Evolutionary conservation across 2,329 filamentous ascomycete species (phyloP).

Genomic region (Alternaria brassicae): DNA sequence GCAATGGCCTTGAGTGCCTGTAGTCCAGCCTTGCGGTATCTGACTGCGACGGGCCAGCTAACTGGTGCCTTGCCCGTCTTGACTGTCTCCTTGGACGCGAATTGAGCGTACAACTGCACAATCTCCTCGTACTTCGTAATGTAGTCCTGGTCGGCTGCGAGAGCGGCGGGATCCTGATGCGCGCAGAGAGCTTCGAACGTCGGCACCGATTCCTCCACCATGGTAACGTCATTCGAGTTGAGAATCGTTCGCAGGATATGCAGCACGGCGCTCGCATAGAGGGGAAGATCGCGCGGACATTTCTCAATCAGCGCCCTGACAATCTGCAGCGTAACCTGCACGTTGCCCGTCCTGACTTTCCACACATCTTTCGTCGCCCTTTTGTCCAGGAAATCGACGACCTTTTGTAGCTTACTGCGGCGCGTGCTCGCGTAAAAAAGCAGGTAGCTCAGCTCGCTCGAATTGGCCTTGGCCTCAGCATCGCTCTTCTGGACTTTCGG

Average conservation of each 20-base stretch:
- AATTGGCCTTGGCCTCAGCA: slow-evolving; percentile 93
- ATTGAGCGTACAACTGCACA: slow-evolving; percentile 78
- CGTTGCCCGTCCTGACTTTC: slow-evolving; percentile 86
- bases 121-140: slow-evolving; percentile 82
- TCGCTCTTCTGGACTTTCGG: slow-evolving; percentile 85
- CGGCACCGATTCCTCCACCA: slow-evolving; percentile 88
- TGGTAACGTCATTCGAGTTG: slow-evolving; percentile 83
- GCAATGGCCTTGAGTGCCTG: slow-evolving; percentile 81
- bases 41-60: slow-evolving; percentile 76
- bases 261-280: slow-evolving; percentile 85
- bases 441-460: slow-evolving; percentile 94
- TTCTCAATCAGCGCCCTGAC: slow-evolving; percentile 92
- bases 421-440: slow-evolving; percentile 96
- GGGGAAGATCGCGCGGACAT: slow-evolving; percentile 83
- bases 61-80: slow-evolving; percentile 54
- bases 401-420: slow-evolving; percentile 94
- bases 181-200: slow-evolving; percentile 89
- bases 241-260: slow-evolving; percentile 84
- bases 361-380: slow-evolving; percentile 91
- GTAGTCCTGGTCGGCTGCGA: slow-evolving; percentile 86
- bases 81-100: slow-evolving; percentile 70
- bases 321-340: slow-evolving; percentile 94
- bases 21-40: slow-evolving; percentile 61
- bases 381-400: slow-evolving; percentile 92
- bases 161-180: slow-evolving; percentile 83